A percentile compares a stretch with the other conserved stretches of the same genome.
Evolutionary conservation across 116 monocot genomes (phyloP).

Genomic region (Phalaenopsis hybrid): DNA sequence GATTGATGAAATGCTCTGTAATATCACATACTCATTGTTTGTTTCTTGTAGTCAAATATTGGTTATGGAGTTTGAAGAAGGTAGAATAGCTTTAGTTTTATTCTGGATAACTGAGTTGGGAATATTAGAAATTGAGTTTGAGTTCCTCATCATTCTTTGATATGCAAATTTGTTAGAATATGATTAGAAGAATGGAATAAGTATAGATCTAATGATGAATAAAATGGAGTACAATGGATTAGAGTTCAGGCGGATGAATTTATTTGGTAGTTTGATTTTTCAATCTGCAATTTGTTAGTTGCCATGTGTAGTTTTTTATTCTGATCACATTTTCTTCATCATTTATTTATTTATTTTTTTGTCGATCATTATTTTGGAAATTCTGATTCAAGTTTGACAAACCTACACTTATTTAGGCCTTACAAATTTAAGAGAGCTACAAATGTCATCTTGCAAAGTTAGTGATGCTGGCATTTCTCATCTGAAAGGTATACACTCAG

Average conservation of each 20-base stretch:
- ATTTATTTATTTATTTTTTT: background rate
- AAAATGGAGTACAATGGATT: background rate
- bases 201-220: background rate
- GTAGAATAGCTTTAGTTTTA: background rate
- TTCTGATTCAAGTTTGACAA: background rate
- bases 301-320: background rate
- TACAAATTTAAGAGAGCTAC: conserved; percentile 79
- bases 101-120: background rate
- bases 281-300: background rate
- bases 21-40: background rate
- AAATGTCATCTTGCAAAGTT: conserved; percentile 70
- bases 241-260: background rate
- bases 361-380: background rate
- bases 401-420: conserved; percentile 40
- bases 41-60: background rate
- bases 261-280: no score
- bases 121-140: background rate
- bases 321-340: background rate
- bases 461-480: conserved; percentile 82
- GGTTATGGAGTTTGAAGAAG: background rate
- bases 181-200: background rate
- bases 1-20: background rate
- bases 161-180: background rate
- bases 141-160: background rate
- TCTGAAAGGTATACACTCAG: conserved; percentile 50